Base-by-base conservation (phyloP, 345 rosid genomes). In the Brassica napus region DNA sequence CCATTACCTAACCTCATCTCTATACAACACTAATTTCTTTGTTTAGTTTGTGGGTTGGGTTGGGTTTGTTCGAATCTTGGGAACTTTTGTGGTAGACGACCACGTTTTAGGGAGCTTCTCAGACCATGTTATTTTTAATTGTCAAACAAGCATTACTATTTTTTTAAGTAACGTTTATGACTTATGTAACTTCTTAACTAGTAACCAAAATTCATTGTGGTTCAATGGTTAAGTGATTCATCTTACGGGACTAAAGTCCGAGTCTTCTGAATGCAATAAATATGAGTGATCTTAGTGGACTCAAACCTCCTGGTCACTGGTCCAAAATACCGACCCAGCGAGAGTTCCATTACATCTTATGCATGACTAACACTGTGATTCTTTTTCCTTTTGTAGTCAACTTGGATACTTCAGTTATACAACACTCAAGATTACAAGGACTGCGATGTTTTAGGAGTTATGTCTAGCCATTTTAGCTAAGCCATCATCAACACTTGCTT, bases 1-100 rank as follows among this genome's bases (percentile, higher is more conserved):
- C 57, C 35, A 80, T 74, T 63, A 80, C 83, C 83, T 80, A 80
- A 80, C 83, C 83, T 54, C 83, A 73, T 73, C 78, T 73, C 35
- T 57, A 42, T 72, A 12, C 67, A 65, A 78, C 73, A 30, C 81
- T 78, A 78, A 21, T 72, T 30, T 72, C 52, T 78, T 78, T 32
- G 39, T 72, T 32, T 72, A 65, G 60, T 18, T 65, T 65, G 67
- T 72, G 72, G 9, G 75, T 71, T 47, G 54, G 54, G 57, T 49
- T 71, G 81, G 81, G 70, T 78, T 71, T 65, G 77, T 72, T 72
- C 47, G 81, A 71, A 71, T 71, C 35, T 71, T 3, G 12, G 47
- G 34, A 23, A 21, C 15, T 28, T 77, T 26, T 26, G 9, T 11
- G 32, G 23, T 16, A 54, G 7, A 34, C 63, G 65, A 49, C 75